Evolutionary conservation across 2,329 filamentous ascomycete species (phyloP), one percentile per base, ranked within the genome.

Genomic region (Beauveria rudraprayagi): DNA sequence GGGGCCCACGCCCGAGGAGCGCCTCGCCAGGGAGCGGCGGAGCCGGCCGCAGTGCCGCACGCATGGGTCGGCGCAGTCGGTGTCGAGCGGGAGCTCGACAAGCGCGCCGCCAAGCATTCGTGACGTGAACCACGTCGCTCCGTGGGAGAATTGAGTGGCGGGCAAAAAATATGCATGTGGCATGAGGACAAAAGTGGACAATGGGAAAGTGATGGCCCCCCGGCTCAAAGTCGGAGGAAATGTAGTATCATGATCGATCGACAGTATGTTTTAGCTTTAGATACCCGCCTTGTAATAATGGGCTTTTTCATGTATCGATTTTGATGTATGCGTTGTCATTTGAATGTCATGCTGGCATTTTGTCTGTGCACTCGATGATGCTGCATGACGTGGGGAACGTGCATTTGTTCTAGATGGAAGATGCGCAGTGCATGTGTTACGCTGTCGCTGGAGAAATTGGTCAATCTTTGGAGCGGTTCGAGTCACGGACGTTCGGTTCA

Each of bases 1-100:
- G 17, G 77, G 79, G 2, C 74, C 75, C n/a, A 73, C 74, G 19
- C 76, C 80, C 3, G 80, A 83, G 67, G 75, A 79, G 58, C 69
- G 76, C 16, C 66, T 73, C 14, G 70, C 68, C 61, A 74, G 71
- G 64, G 72, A 70, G 62, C 69, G 68, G 2, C 70, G 69, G 50
- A 68, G 75, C 64, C 65, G 65, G 48, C 24, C 47, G 30, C 22
- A 26, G 24, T 55, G 26, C 19, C 72, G 70, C 55, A 68, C 72
- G 59, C 64, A 64, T 40, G 64, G 67, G 41, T 69, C 61, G 6
- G 67, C 68, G 2, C 67, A 69, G n/a, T 76, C 73, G 5, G 65
- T 72, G 47, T 73, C 73, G 9, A 75, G 73, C 59, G 70, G 72
- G 34, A 70, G 71, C 22, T 77, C 70, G 1, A 72, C 70, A 26